Evolutionary conservation across 1,284 basidiomycete genomes (phyloP), one percentile per base, ranked within the genome.

Genomic region (Malassezia obtusa): DNA sequence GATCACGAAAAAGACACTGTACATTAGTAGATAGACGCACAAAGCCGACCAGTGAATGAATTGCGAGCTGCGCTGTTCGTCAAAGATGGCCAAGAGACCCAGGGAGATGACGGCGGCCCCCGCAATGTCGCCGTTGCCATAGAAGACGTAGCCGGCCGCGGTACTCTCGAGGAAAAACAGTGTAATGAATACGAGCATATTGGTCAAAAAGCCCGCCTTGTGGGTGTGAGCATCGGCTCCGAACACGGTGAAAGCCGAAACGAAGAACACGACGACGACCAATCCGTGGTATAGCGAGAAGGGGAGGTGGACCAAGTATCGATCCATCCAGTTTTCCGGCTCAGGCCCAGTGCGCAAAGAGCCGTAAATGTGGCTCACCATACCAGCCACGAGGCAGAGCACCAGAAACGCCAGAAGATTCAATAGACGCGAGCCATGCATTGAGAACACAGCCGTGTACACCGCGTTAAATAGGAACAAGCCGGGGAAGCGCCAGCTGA

Each of bases 161-260:
- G 90, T 94, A 19, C 83, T 85, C 76, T 92, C 89, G 60, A 95
- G 83, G 84, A 94, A 92, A 78, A 94, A 83, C 81, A 87, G 76
- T 59, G 81, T 86, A 40, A 94, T 82, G 82, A 94, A 92, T 54
- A 91, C 89, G 63, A 91, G 87, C 65, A 89, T 82, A 74, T 92
- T 90, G 72, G 89, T 92, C 83, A 87, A 88, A 55, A 90, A 77
- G 24, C 89, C 89, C 1, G 88, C 83, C 37, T 75, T 75, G 62
- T 85, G 78, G 45, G 74, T 75, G 62, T 79, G 68, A 0, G 86
- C 82, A 73, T 90, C 80, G 56, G 84, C 82, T 60, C 90, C 90
- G 67, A 92, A 92, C 0, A 89, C 89, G 73, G 90, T 84, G 74
- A 95, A 94, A 3, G 81, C 84, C 41, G 87, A 85, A 57, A 94